phyloP scores from a whole-genome alignment of 2,329 filamentous ascomycete species.

The Mycosphaerella sp. region DNA sequence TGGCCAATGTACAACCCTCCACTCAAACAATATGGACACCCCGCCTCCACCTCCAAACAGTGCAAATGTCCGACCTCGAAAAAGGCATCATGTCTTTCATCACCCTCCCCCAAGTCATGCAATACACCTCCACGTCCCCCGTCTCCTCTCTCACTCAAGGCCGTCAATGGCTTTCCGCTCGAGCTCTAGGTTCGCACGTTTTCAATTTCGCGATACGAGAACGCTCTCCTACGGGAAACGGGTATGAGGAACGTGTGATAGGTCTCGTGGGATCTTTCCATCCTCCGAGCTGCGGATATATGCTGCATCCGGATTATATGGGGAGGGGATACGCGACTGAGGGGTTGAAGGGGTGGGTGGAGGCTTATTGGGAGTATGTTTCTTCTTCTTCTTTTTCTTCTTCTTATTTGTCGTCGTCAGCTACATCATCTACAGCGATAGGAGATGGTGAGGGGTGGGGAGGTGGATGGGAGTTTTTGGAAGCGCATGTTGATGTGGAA shows the following conservation, averaged over 20 bases:
- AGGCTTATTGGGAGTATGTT: conserved; percentile 38
- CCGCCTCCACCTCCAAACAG: conserved; percentile 20
- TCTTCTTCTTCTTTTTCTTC: conserved; percentile 20
- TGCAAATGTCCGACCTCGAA: conserved; percentile 19
- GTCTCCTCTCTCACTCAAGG: conserved; percentile 20
- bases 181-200: conserved; percentile 37
- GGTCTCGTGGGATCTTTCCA: conserved; percentile 41
- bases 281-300: conserved; percentile 40
- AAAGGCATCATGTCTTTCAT: conserved; percentile 44
- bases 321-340: conserved; percentile 43
- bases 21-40: conserved; percentile 16
- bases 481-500: conserved; percentile 43
- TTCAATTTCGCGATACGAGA: conserved; percentile 52
- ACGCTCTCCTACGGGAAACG: conserved; percentile 55
- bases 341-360: conserved; percentile 39
- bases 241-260: conserved; percentile 35
- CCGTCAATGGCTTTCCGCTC: conserved; percentile 36
- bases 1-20: conserved; percentile 15
- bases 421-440: no score
- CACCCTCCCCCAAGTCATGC: conserved; percentile 31
- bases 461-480: conserved; percentile 33
- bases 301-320: conserved; percentile 34
- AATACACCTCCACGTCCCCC: conserved; percentile 21
- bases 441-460: conserved; percentile 17
- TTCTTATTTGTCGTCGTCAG: no score